A percentile compares a stretch with the other conserved stretches of the same genome.
Evolutionary conservation across 2,329 filamentous ascomycete species (phyloP).

Genomic region (Paecilomyces sp.): DNA sequence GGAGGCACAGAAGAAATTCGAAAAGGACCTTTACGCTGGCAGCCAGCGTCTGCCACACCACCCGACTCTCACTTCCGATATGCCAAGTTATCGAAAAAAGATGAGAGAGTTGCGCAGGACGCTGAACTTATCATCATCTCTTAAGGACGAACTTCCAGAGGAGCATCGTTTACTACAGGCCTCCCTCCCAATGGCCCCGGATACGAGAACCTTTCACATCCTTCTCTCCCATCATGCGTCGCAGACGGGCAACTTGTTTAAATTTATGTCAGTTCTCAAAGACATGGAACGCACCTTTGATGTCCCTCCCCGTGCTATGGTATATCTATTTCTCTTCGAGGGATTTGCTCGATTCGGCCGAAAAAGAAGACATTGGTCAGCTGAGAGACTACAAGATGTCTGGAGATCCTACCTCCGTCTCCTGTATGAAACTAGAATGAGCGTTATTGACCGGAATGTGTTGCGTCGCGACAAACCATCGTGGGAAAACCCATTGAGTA

Average conservation of each 20-base stretch:
- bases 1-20: conserved; percentile 40
- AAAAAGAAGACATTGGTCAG: conserved; percentile 63
- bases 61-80: conserved; percentile 26
- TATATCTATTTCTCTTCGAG: conserved; percentile 76
- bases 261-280: conserved; percentile 62
- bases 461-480: conserved; percentile 9
- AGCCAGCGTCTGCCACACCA: conserved; percentile 11
- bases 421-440: conserved; percentile 27
- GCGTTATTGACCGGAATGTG: conserved; percentile 13
- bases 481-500: conserved; percentile 25
- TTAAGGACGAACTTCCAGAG: conserved; percentile 44
- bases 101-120: conserved; percentile 40
- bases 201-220: conserved; percentile 72
- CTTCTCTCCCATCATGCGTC: conserved; percentile 69
- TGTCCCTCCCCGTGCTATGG: conserved; percentile 63
- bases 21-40: conserved; percentile 20
- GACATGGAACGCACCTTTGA: conserved; percentile 67
- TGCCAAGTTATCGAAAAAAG: conserved; percentile 26
- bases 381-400: conserved; percentile 58
- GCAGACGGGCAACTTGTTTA: conserved; percentile 61
- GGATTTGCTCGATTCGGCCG: conserved; percentile 72
- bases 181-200: conserved; percentile 60
- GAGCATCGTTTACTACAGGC: conserved; percentile 58
- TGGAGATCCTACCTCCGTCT: conserved; percentile 56
- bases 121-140: conserved; percentile 38